Base-by-base conservation (phyloP, 768 basidiomycete genomes). In the Coprinellus aureogranulatus region DNA sequence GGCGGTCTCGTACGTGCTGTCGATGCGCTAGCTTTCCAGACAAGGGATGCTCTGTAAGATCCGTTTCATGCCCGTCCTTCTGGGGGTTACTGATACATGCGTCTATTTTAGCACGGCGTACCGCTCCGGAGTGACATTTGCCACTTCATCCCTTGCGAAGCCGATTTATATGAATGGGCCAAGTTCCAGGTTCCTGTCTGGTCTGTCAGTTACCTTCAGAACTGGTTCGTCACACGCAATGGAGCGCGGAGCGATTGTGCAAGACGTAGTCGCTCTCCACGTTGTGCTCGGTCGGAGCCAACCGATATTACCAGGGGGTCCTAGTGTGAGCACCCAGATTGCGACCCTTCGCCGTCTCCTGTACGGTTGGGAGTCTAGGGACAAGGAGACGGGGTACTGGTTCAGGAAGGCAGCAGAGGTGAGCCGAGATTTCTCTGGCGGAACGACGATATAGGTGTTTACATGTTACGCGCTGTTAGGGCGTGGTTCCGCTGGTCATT, bases 21-120 rank as follows among this genome's bases (percentile, higher is more conserved):
- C 44, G 91, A 93, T 67, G 88, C 85, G 1, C 74, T 90, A 25
- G 76, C 82, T 64, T 92, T 92, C 64, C 80, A 80, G 4, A 88
- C 88, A 2, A 79, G 89, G 60, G 81, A 90, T 68, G 85, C 87
- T 31, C 67, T 91, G 90, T 90, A 67, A 72, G 88, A 75, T 25
- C 20, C 61, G 48, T 34, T 39, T 45, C 50, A 23, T 23, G n/a
- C n/a, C n/a, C n/a, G n/a, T n/a, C 45, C 20, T 55, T 44, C 14
- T 22, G 34, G 22, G 8, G 46, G 41, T 49, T 25, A 18, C 42
- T 62, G 37, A 61, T 54, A 54, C 50, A 28, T 44, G 41, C 5
- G 37, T 37, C 20, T 4, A 10, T 4, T 30, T 12, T 58, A 90
- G 88, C 47, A 73, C 81, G 27, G 88, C 89, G 2, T 85, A 84